phyloP scores from a whole-genome alignment of 257 asterid genomes.

The Solanum neorickii region DNA sequence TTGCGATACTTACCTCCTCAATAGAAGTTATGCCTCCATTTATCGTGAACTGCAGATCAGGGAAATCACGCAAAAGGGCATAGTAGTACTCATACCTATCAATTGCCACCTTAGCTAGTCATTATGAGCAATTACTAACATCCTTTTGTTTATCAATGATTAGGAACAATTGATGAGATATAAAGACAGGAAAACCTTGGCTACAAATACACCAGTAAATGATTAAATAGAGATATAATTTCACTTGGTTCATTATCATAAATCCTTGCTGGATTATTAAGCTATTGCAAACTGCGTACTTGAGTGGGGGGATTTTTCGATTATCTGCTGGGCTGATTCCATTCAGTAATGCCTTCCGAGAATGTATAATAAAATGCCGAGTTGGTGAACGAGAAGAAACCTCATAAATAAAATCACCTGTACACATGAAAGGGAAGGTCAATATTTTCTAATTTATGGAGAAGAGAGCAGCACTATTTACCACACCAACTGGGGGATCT shows the following conservation, averaged over 20 bases:
- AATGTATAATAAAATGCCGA: constrained; percentile 86
- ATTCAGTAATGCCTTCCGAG: constrained; percentile 88
- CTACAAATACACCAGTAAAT: not conserved
- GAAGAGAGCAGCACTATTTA: not conserved
- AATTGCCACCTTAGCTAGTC: not conserved
- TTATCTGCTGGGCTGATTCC: constrained; percentile 92
- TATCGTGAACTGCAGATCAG: constrained; percentile 77
- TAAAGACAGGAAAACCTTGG: not conserved
- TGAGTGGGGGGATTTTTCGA: constrained; percentile 84
- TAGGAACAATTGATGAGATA: not conserved
- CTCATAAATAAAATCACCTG: constrained; percentile 88
- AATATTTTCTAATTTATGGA: not conserved
- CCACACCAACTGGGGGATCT: not conserved
- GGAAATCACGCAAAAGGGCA: constrained; percentile 96
- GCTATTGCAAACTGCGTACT: constrained; percentile 26
- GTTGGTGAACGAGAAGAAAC: constrained; percentile 91
- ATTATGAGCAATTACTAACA: not conserved
- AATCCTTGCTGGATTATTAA: not conserved
- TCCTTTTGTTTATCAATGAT: not conserved
- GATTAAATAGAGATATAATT: not conserved
- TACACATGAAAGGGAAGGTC: constrained; percentile 12
- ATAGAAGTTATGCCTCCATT: constrained; percentile 90
- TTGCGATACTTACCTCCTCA: constrained; percentile 51
- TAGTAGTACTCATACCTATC: constrained; percentile 86
- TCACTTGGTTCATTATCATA: not conserved